phyloP scores from a whole-genome alignment of 192 early-diverging fungal genomes.

The Entrophospora sp. region DNA sequence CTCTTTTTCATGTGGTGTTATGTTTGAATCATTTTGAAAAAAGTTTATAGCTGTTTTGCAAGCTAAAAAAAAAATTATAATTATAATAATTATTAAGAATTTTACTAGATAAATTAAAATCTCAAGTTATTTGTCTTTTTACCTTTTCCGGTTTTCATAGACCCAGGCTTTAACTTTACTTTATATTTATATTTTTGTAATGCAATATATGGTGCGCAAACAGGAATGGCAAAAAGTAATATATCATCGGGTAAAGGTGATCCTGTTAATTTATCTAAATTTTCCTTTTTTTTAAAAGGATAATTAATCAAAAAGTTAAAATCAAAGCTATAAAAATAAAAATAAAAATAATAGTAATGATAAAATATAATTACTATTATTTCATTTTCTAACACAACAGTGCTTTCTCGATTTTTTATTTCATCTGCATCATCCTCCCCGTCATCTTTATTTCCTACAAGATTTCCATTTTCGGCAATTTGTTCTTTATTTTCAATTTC shows the following conservation, averaged over 20 bases:
- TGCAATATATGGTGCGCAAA: conserved; percentile 86
- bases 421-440: conserved; percentile 32
- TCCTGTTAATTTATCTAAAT: conserved; percentile 80
- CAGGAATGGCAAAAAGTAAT: conserved; percentile 76
- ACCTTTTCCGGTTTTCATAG: conserved; percentile 85
- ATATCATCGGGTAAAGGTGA: conserved; percentile 72
- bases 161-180: conserved; percentile 86
- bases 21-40: conserved; percentile 25
- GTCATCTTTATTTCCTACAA: no score
- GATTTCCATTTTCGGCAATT: conserved; percentile 20
- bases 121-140: no score
- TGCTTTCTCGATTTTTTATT: conserved; percentile 46
- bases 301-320: no score
- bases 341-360: not conserved
- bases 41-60: conserved; percentile 35
- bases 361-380: conserved; percentile 26
- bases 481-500: conserved; percentile 23
- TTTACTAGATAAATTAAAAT: no score
- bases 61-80: no score
- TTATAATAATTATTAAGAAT: no score
- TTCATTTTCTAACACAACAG: conserved; percentile 43
- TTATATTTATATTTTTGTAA: conserved; percentile 90
- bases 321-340: not conserved
- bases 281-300: no score
- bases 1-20: conserved; percentile 55